These are phyloP conservation scores for Protoeuglena noctilucae DNA, from an alignment of 139 green algal species.

Conservation along the genomic window DNA sequence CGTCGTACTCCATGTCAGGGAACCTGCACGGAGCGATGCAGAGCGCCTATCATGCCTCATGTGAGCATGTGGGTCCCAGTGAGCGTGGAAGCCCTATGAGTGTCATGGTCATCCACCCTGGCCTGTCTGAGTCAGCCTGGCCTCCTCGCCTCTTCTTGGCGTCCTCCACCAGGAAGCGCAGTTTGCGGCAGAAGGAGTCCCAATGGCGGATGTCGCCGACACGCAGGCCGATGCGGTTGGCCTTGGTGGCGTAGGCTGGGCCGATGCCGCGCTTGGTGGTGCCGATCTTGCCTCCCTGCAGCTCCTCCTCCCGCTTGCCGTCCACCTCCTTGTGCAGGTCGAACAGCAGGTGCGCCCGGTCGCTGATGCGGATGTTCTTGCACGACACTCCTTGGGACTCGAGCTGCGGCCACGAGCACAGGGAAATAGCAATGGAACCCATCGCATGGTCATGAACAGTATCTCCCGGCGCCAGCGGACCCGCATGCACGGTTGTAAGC, in stretches of 20 bases:
- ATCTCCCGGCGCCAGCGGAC: no score
- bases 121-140: no score
- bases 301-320: conserved; percentile 77
- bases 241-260: conserved; percentile 87
- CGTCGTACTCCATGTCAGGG: conserved; percentile 51
- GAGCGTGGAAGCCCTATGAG: no score
- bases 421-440: no score
- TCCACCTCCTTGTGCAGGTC: conserved; percentile 97
- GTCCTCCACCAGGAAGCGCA: conserved; percentile 49
- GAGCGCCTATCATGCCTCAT: no score
- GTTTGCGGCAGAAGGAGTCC: conserved; percentile 47
- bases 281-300: conserved; percentile 74
- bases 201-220: conserved; percentile 42
- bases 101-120: no score
- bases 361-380: conserved; percentile 51
- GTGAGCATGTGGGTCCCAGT: no score
- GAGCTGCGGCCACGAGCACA: no score
- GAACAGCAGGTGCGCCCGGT: conserved; percentile 93
- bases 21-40: no score
- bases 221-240: conserved; percentile 82
- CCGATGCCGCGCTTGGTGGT: conserved; percentile 97
- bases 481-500: no score
- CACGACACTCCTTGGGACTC: conserved; percentile 14
- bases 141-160: no score
- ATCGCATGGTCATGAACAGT: no score